phyloP scores from a whole-genome alignment of 164 flowering plant genomes.

The Vitis rotundifolia region DNA sequence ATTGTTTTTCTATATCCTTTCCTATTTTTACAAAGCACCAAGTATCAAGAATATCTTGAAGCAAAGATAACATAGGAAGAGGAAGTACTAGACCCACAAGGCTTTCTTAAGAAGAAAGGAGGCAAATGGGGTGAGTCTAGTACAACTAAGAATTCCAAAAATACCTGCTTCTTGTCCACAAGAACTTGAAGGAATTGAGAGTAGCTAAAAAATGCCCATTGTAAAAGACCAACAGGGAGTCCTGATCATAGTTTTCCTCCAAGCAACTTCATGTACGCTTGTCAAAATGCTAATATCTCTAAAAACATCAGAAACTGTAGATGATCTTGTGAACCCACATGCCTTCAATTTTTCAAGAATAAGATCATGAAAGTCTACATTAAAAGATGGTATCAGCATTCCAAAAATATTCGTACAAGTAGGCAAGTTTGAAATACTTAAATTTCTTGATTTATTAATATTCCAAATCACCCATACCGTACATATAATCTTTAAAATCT shows the following conservation, averaged over 20 bases:
- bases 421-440: constrained; percentile 40
- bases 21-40: constrained; percentile 19
- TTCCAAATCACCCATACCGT: constrained; percentile 28
- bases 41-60: constrained; percentile 27
- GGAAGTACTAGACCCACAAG: constrained; percentile 84
- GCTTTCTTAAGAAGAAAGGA: constrained; percentile 55
- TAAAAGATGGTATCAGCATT: constrained; percentile 29
- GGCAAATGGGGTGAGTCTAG: constrained; percentile 58
- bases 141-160: constrained; percentile 53
- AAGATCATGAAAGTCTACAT: constrained; percentile 25
- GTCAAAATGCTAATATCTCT: constrained; percentile 44
- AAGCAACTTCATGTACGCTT: constrained; percentile 65
- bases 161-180: constrained; percentile 23
- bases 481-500: constrained; percentile 25
- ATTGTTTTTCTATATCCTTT: too few relatives aligned
- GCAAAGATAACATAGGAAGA: constrained; percentile 46
- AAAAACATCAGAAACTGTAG: constrained; percentile 31
- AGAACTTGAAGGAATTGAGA: constrained; percentile 41
- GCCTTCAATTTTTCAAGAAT: constrained; percentile 43
- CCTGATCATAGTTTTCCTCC: constrained; percentile 49
- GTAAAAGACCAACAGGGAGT: constrained; percentile 50
- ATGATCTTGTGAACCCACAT: constrained; percentile 39
- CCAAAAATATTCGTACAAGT: constrained; percentile 39
- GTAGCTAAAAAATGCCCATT: constrained; percentile 50
- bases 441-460: constrained; percentile 41